phyloP scores from a whole-genome alignment of 768 basidiomycete genomes.

The Boletus edulis region DNA sequence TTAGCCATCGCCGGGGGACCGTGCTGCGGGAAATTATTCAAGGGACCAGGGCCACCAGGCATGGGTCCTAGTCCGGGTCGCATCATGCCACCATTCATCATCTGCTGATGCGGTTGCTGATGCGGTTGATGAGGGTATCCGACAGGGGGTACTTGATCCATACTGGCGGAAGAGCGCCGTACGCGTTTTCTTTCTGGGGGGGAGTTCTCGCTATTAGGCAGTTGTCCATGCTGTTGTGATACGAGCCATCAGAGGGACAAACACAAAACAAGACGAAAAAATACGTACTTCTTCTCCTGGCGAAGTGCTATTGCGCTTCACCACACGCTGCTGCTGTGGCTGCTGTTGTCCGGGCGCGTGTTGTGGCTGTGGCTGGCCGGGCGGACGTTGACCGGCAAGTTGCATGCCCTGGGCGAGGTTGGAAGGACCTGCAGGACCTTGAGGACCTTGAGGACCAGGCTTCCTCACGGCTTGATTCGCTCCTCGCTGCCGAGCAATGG shows the following conservation, averaged over 20 bases:
- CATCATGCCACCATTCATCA: conserved; percentile 42
- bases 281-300: conserved; percentile 59
- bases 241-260: conserved; percentile 3
- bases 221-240: conserved; percentile 41
- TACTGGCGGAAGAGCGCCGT: conserved; percentile 46
- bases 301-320: conserved; percentile 59
- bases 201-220: conserved; percentile 50
- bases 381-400: conserved; percentile 41
- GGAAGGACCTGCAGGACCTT: conserved; percentile 26
- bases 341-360: conserved; percentile 30
- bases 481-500: conserved; percentile 23
- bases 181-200: conserved; percentile 56
- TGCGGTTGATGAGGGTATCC: conserved; percentile 34
- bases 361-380: conserved; percentile 26
- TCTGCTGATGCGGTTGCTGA: conserved; percentile 37
- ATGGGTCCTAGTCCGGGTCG: conserved; percentile 31
- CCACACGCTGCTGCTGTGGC: conserved; percentile 26
- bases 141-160: conserved; percentile 41
- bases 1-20: conserved; percentile 31
- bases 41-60: conserved; percentile 34
- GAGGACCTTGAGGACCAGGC: conserved; percentile 29
- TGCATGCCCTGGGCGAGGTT: conserved; percentile 34
- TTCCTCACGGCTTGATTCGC: conserved; percentile 19
- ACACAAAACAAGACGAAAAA: neutral
- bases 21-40: conserved; percentile 33